phyloP scores from a whole-genome alignment of 1,284 basidiomycete genomes.

The Bondarzewia mesenterica region DNA sequence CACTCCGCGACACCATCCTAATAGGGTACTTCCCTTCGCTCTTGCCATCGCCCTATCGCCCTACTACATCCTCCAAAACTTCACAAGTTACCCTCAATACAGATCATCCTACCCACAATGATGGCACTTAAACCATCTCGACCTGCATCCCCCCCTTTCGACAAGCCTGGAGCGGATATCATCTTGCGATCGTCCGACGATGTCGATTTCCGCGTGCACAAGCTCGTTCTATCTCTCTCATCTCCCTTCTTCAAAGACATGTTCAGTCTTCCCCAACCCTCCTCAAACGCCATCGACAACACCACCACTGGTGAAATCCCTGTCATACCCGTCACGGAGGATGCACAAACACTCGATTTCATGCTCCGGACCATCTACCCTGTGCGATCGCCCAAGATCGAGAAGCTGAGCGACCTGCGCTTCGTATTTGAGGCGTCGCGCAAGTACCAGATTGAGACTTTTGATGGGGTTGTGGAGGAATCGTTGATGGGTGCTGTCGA shows the following conservation, averaged over 20 bases:
- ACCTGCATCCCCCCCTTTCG: background rate
- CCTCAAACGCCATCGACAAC: background rate
- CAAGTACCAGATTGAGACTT: too few species aligned
- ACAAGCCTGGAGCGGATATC: constrained; percentile 22
- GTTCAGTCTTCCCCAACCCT: constrained; percentile 15
- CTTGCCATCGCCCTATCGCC: too few species aligned
- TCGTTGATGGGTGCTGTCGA: background rate
- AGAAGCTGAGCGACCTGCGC: background rate
- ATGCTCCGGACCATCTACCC: too few species aligned
- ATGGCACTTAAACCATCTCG: background rate
- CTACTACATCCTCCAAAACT: too few species aligned
- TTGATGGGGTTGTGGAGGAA: background rate
- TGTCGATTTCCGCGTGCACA: constrained; percentile 26
- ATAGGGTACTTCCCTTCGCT: too few species aligned
- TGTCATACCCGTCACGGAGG: constrained; percentile 6
- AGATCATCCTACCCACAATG: background rate
- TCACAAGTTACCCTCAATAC: too few species aligned
- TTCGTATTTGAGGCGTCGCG: background rate
- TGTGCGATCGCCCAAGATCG: background rate
- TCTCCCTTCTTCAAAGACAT: constrained; percentile 30
- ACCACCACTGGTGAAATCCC: background rate
- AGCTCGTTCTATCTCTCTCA: constrained; percentile 22
- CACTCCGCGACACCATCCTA: too few species aligned
- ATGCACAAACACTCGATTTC: constrained; percentile 2
- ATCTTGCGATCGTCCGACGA: constrained; percentile 28